Evolutionary conservation across 441 rosid genomes (phyloP), one percentile per base, ranked within the genome.

Genomic region (Arabidopsis hybrid): DNA sequence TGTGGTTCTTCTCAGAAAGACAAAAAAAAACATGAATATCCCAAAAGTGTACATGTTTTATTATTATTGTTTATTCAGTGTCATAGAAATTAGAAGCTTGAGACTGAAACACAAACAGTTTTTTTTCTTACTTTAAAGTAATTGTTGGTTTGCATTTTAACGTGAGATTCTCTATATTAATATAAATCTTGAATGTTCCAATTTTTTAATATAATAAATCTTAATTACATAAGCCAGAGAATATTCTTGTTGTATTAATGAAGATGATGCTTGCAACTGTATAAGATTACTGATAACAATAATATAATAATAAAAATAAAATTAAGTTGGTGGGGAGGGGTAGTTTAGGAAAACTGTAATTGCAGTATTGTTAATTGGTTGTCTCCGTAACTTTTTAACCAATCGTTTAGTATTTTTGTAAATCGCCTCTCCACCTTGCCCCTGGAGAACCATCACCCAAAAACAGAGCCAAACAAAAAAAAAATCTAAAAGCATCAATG

Each of bases 401-500:
- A 21, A 21, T 21, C 26, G 26, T 21, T 21, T 21, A 21, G 26
- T 21, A 21, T 21, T 21, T 21, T 21, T 21, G 26, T 21, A 21
- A 21, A 21, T 21, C 26, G 26, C 26, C 26, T 21, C 26, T 21
- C 26, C 26, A 21, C 26, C 26, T 21, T 21, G 26, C 26, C 26
- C 26, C 26, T 21, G 26, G 26, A 21, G 26, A 21, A 21, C 26
- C 26, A 21, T 21, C 26, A 21, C 26, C 26, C 35, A 14, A 14
- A 39, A 18, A 51, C 60, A 66, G 35, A 66, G 21, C 26, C 61
- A 9, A 21, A 3, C 12, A 13, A 71, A 61, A 69, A 46, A 21
- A 21, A 21, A 21, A 21, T 21, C 26, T 21, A 21, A 21, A 21
- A 21, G 26, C 43, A 50, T 69, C 67, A 59, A 84, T 93, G 97